A percentile compares a stretch with the other conserved stretches of the same genome.
These are phyloP conservation scores for Neurospora pannonica DNA, from an alignment of 495 filamentous ascomycete genomes.

Conservation along the genomic window DNA sequence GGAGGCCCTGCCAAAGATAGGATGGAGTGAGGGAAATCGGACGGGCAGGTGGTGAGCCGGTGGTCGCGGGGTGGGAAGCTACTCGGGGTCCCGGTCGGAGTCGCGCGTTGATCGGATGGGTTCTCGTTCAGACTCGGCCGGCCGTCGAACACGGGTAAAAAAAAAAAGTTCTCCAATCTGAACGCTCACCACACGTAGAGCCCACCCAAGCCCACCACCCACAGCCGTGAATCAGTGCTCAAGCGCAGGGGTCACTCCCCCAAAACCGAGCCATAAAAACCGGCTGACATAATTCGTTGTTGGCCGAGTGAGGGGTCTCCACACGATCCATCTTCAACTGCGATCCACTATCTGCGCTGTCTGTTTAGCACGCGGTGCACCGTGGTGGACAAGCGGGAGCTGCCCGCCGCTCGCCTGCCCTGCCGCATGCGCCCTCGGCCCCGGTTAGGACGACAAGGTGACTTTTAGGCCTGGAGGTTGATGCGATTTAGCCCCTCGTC, in stretches of 20 bases:
- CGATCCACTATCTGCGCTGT: background rate
- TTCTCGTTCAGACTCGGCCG: background rate
- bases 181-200: conserved; percentile 6
- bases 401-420: background rate
- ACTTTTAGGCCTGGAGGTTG: background rate
- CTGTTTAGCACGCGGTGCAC: background rate
- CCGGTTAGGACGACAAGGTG: background rate
- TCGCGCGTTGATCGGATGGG: background rate
- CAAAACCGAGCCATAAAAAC: conserved; percentile 1
- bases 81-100: background rate
- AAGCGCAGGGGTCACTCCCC: conserved; percentile 14
- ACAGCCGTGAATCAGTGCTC: background rate
- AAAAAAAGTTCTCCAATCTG: conserved; percentile 26
- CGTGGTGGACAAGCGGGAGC: background rate
- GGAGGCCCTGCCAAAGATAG: background rate
- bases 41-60: background rate
- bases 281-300: conserved; percentile 15
- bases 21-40: conserved; percentile 2
- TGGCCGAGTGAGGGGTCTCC: background rate
- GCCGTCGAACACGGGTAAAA: conserved; percentile 17
- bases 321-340: background rate
- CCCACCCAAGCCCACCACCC: background rate
- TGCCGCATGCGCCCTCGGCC: background rate
- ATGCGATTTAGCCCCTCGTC: background rate
- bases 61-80: background rate